phyloP scores from a whole-genome alignment of 345 rosid species.

The Gynandropsis gynandra region DNA sequence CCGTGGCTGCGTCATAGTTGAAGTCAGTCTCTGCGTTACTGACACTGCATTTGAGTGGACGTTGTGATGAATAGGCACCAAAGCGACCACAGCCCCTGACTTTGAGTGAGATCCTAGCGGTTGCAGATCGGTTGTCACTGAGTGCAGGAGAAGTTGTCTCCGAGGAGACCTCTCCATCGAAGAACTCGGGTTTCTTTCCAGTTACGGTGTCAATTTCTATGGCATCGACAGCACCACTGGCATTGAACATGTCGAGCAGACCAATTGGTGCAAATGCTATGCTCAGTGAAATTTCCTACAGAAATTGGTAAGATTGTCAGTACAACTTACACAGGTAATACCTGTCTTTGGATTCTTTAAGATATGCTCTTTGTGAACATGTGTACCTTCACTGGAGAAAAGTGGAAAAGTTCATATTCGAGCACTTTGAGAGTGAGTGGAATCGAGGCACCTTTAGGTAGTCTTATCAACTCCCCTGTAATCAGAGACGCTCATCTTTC shows the following conservation, averaged over 20 bases:
- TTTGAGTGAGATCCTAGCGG: slow-evolving; percentile 42
- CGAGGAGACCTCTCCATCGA: slow-evolving; percentile 51
- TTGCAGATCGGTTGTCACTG: slow-evolving; percentile 36
- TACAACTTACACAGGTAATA: background rate
- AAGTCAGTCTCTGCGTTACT: slow-evolving; percentile 45
- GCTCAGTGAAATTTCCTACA: slow-evolving; percentile 54
- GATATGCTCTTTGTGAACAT: too few relatives aligned
- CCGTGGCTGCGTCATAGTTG: slow-evolving; percentile 40
- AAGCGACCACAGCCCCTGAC: slow-evolving; percentile 74
- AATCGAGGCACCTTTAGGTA: slow-evolving; percentile 68
- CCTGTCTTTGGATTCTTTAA: too few relatives aligned
- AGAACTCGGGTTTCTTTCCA: slow-evolving; percentile 31
- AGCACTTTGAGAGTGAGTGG: slow-evolving; percentile 79
- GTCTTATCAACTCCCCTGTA: slow-evolving; percentile 64
- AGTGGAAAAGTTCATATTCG: slow-evolving; percentile 83
- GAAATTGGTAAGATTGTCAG: slow-evolving; percentile 1
- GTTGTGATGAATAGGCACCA: slow-evolving; percentile 67
- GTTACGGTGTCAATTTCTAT: slow-evolving; percentile 37
- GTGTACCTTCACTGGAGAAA: slow-evolving; percentile 68
- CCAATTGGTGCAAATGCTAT: slow-evolving; percentile 84
- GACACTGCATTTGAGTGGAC: slow-evolving; percentile 58
- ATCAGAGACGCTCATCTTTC: slow-evolving; percentile 1
- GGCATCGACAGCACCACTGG: slow-evolving; percentile 66
- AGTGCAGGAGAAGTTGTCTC: slow-evolving; percentile 29
- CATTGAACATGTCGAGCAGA: slow-evolving; percentile 79